Conservation (phyloP, 2,329 filamentous ascomycete genomes). For the Sclerotinia borealis region DNA sequence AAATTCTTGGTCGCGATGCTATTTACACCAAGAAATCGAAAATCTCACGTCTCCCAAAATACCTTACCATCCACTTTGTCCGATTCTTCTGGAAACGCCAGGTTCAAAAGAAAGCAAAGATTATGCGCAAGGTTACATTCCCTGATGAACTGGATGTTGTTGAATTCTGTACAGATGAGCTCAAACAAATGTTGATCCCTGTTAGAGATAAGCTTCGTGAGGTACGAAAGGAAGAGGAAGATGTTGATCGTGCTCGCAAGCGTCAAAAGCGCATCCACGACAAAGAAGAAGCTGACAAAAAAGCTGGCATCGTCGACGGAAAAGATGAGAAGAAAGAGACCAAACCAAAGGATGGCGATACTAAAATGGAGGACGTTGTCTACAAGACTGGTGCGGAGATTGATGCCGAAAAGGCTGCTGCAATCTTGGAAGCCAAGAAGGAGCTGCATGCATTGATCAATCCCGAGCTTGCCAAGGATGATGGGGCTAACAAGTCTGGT, state of each 20-base stretch:
- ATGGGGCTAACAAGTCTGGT: constrained; percentile 85
- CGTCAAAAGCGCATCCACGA: constrained; percentile 67
- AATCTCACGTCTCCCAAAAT: constrained; percentile 86
- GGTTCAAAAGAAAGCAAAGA: constrained; percentile 97
- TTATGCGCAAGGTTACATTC: constrained; percentile 98
- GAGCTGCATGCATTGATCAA: constrained; percentile 76
- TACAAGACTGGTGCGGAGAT: constrained; percentile 94
- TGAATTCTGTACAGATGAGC: constrained; percentile 90
- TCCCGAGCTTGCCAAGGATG: constrained; percentile 67
- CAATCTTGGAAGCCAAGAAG: constrained; percentile 76
- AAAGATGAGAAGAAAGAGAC: constrained; percentile 39
- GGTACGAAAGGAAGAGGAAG: constrained; percentile 88
- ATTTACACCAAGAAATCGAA: constrained; percentile 86
- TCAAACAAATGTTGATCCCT: constrained; percentile 76
- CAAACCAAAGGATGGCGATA: constrained; percentile 56
- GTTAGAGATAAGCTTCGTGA: constrained; percentile 96
- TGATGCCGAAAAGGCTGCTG: constrained; percentile 74
- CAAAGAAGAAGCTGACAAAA: constrained; percentile 43
- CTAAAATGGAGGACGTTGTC: constrained; percentile 52
- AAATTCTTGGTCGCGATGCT: constrained; percentile 69
- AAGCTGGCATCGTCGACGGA: constrained; percentile 42
- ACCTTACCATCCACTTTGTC: constrained; percentile 94
- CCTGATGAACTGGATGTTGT: constrained; percentile 87
- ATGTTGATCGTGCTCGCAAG: constrained; percentile 86
- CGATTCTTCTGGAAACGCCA: constrained; percentile 97